Percentiles rank a stretch among this genome's conserved stretches.
These are phyloP conservation scores for Fraxinus nigra DNA, from an alignment of 305 asterid genomes.

Conservation along the genomic window DNA sequence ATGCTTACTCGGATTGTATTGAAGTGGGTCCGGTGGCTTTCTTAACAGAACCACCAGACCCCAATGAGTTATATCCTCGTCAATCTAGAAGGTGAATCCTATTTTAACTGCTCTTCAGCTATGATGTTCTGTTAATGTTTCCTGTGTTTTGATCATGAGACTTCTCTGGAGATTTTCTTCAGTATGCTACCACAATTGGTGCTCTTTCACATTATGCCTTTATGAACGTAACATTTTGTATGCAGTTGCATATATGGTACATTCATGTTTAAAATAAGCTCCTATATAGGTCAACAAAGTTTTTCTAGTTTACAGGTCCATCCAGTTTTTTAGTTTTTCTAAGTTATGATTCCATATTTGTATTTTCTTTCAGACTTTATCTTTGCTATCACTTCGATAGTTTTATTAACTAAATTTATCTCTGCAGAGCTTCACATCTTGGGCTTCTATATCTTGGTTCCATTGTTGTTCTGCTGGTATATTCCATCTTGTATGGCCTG, in stretches of 20 bases:
- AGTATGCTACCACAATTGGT: not conserved
- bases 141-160: not conserved
- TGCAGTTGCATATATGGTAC: not conserved
- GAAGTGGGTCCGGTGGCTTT: conserved; percentile 98
- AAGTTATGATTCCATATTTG: not conserved
- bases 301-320: conserved; percentile 11
- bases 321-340: conserved; percentile 4
- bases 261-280: not conserved
- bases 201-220: conserved; percentile 10
- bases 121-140: conserved; percentile 1
- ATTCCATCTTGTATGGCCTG: conserved; percentile 90
- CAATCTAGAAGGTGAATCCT: conserved; percentile 78
- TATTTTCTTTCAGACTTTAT: not conserved
- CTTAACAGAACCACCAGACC: conserved; percentile 97
- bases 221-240: not conserved
- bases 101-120: conserved; percentile 17
- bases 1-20: conserved; percentile 94
- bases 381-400: conserved; percentile 6
- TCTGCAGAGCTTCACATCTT: conserved; percentile 87
- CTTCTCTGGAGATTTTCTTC: conserved; percentile 6
- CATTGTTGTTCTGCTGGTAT: conserved; percentile 79
- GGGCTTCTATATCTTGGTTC: conserved; percentile 97
- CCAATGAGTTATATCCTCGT: conserved; percentile 91
- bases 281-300: not conserved
- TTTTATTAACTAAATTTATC: conserved; percentile 22